phyloP scores from a whole-genome alignment of 2,329 filamentous ascomycete genomes.

The Monosporascus sp. region DNA sequence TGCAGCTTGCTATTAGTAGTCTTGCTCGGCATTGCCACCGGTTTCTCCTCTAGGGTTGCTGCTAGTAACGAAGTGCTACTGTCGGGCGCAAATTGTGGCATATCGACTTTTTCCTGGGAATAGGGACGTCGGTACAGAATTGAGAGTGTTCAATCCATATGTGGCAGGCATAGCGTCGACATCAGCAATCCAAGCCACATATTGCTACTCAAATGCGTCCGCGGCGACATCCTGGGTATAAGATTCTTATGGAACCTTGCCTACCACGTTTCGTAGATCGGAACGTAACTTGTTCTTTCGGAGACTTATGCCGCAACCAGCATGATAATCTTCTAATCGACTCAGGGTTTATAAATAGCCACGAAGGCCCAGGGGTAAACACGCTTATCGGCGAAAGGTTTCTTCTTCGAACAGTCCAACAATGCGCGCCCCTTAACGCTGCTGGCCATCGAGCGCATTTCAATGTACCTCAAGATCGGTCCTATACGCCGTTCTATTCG shows the following conservation, averaged over 20 bases:
- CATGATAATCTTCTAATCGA: constrained; percentile 8
- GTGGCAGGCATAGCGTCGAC: not conserved
- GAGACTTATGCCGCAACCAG: constrained; percentile 4
- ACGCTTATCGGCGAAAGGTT: constrained; percentile 7
- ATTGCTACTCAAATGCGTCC: not conserved
- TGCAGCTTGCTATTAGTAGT: not conserved
- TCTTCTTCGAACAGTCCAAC: not conserved
- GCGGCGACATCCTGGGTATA: not conserved
- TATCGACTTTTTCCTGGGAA: not conserved
- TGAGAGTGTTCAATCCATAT: not conserved
- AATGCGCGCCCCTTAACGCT: constrained; percentile 3
- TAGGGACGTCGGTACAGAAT: constrained; percentile 13
- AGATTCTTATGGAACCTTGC: constrained; percentile 7
- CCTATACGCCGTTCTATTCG: not conserved
- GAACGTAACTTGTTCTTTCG: constrained; percentile 14
- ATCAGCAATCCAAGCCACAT: not conserved
- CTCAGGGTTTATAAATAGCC: constrained; percentile 11
- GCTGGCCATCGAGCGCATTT: not conserved
- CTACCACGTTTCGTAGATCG: not conserved
- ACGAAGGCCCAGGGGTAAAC: constrained; percentile 16
- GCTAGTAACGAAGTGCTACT: not conserved
- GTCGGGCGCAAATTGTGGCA: constrained; percentile 2
- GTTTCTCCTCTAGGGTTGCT: constrained; percentile 5
- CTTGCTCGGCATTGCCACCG: not conserved
- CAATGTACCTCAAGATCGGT: not conserved